These are phyloP conservation scores for Coniochaeta sp. DNA, from an alignment of 2,329 filamentous ascomycete species.

Conservation along the genomic window DNA sequence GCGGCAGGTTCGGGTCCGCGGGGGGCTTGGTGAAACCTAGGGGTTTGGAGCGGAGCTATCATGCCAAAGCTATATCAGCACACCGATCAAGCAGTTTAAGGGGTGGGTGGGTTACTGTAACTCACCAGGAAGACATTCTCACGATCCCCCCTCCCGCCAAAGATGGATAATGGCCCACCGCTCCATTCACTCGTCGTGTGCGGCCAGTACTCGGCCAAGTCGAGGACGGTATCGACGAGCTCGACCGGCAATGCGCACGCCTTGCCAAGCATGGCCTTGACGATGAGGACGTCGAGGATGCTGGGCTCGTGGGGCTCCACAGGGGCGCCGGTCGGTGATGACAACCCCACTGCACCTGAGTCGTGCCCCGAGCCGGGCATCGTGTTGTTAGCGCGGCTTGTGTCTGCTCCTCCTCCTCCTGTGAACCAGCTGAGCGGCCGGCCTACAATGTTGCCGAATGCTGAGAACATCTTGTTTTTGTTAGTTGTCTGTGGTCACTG, in stretches of 20 bases:
- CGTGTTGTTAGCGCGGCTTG: not conserved
- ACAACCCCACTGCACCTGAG: not conserved
- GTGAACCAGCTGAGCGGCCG: constrained; percentile 1
- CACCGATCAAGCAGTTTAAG: too few relatives aligned
- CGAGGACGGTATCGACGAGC: constrained; percentile 48
- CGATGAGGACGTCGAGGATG: constrained; percentile 40
- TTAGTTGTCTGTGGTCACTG: too few relatives aligned
- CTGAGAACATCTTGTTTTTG: too few relatives aligned
- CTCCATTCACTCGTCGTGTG: constrained; percentile 27
- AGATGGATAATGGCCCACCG: not conserved
- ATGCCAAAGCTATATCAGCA: not conserved
- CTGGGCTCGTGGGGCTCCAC: constrained; percentile 24
- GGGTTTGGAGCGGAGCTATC: constrained; percentile 32
- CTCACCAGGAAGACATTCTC: constrained; percentile 2
- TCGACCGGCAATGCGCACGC: constrained; percentile 42
- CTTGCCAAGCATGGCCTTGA: constrained; percentile 39
- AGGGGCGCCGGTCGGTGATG: not conserved
- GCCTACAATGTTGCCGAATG: not conserved
- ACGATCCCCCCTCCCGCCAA: not conserved
- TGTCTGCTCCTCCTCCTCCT: not conserved
- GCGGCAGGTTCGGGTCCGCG: constrained; percentile 17
- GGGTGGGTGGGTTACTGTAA: too few relatives aligned
- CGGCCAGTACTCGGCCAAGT: constrained; percentile 58
- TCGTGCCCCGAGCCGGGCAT: too few relatives aligned
- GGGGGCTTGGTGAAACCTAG: constrained; percentile 23